Conservation (phyloP, 495 filamentous ascomycete genomes). For the Neurospora terricola region DNA sequence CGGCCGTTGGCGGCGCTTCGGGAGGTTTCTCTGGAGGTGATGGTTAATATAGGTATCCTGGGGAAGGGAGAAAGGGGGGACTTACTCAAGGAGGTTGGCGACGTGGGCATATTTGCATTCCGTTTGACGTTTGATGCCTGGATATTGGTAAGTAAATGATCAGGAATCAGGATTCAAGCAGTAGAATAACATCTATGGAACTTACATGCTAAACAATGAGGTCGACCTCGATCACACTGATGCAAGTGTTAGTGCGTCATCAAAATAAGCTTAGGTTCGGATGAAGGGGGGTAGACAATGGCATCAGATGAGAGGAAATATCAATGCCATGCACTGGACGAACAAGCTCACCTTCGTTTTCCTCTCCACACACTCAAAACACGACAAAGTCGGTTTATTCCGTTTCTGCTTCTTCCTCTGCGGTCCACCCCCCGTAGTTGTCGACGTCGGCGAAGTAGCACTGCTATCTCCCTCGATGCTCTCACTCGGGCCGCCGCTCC, state of each 20-base stretch:
- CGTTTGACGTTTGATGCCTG: conserved; percentile 57
- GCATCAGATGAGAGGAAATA: background rate
- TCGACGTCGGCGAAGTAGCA: conserved; percentile 21
- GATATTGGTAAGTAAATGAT: background rate
- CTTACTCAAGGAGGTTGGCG: conserved; percentile 59
- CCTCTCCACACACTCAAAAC: conserved; percentile 59
- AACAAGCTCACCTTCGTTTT: conserved; percentile 52
- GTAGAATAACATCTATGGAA: background rate
- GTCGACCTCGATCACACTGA: conserved; percentile 48
- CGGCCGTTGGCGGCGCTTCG: conserved; percentile 39
- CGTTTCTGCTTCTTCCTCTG: conserved; percentile 57
- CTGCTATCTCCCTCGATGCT: conserved; percentile 14
- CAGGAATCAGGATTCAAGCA: background rate
- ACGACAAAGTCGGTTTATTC: conserved; percentile 67
- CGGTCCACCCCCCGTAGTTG: conserved; percentile 18
- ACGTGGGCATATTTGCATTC: conserved; percentile 59
- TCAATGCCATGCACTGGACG: background rate
- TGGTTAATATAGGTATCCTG: background rate
- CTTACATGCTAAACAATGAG: conserved; percentile 58
- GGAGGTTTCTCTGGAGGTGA: conserved; percentile 34
- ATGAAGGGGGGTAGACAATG: background rate
- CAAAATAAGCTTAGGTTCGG: background rate
- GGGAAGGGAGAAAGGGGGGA: conserved; percentile 2
- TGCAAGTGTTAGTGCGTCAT: conserved; percentile 4
- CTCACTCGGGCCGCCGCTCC: background rate